phyloP scores from a whole-genome alignment of 1,284 basidiomycete genomes.

The Cerrena zonata region DNA sequence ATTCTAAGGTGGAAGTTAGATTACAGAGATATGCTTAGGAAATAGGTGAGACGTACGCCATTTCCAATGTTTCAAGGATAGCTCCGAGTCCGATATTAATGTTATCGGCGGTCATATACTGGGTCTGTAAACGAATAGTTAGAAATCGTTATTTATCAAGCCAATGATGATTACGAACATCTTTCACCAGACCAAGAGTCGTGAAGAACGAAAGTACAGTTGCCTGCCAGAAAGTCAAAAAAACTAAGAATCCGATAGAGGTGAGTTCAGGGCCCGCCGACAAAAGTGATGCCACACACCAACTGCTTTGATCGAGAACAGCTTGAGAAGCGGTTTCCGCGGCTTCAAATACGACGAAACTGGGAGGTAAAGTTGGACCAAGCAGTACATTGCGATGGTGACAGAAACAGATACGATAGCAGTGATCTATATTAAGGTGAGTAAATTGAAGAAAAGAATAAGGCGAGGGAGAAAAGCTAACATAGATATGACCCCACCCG shows the following conservation, averaged over 20 bases:
- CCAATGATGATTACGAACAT: constrained; percentile 35
- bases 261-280: background rate
- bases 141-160: background rate
- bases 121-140: constrained; percentile 35
- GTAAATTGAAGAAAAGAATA: background rate
- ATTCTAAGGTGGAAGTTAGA: constrained; percentile 31
- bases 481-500: constrained; percentile 67
- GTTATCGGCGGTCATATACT: constrained; percentile 68
- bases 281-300: constrained; percentile 36
- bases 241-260: constrained; percentile 39
- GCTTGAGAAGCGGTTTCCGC: constrained; percentile 62
- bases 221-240: constrained; percentile 78
- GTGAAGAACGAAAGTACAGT: constrained; percentile 57
- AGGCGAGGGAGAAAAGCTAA: constrained; percentile 31
- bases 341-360: constrained; percentile 52
- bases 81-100: constrained; percentile 72
- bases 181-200: constrained; percentile 60
- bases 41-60: constrained; percentile 47
- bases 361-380: constrained; percentile 69
- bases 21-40: background rate
- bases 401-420: constrained; percentile 67
- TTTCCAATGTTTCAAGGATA: constrained; percentile 68
- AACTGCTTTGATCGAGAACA: constrained; percentile 71
- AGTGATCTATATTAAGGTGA: constrained; percentile 40
- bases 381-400: constrained; percentile 75